These are phyloP conservation scores for Poa pratensis DNA, from an alignment of 176 grass and related monocot genomes.

Conservation along the genomic window DNA sequence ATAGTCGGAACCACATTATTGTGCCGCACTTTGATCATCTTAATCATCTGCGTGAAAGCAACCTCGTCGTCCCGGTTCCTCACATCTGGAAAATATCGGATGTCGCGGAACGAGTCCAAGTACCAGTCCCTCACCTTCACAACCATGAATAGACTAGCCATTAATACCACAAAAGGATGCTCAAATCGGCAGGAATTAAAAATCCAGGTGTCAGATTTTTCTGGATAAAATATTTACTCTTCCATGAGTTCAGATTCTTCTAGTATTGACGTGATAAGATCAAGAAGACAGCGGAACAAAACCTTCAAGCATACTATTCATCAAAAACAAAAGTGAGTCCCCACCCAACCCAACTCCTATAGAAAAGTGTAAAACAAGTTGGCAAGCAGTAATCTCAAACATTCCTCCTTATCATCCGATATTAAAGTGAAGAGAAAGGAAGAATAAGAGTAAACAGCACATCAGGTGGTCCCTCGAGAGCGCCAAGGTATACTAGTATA, in stretches of 20 bases:
- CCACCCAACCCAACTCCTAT: not conserved
- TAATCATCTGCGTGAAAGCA: slow-evolving; percentile 79
- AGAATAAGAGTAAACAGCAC: not conserved
- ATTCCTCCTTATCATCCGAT: not conserved
- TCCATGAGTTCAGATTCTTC: slow-evolving; percentile 29
- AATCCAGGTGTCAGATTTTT: not conserved
- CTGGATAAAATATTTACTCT: slow-evolving; percentile 30
- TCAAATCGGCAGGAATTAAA: slow-evolving; percentile 26
- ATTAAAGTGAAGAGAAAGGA: not conserved
- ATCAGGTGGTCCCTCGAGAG: not conserved
- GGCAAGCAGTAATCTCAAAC: slow-evolving; percentile 41
- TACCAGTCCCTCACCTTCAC: slow-evolving; percentile 92
- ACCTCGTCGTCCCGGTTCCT: slow-evolving; percentile 59
- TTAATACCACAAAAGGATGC: slow-evolving; percentile 35
- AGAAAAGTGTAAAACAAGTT: not conserved
- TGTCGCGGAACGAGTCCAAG: slow-evolving; percentile 84
- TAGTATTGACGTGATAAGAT: slow-evolving; percentile 21
- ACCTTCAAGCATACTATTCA: not conserved
- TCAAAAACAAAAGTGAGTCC: not conserved
- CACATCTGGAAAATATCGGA: slow-evolving; percentile 76
- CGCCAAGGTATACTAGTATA: not conserved
- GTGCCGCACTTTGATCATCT: slow-evolving; percentile 83
- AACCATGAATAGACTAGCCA: slow-evolving; percentile 10
- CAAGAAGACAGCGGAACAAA: slow-evolving; percentile 24
- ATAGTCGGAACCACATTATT: slow-evolving; percentile 94